Percentiles rank a stretch among this genome's conserved stretches.
These are phyloP conservation scores for Primulina eburnea DNA, from an alignment of 257 asterid species.

Conservation along the genomic window DNA sequence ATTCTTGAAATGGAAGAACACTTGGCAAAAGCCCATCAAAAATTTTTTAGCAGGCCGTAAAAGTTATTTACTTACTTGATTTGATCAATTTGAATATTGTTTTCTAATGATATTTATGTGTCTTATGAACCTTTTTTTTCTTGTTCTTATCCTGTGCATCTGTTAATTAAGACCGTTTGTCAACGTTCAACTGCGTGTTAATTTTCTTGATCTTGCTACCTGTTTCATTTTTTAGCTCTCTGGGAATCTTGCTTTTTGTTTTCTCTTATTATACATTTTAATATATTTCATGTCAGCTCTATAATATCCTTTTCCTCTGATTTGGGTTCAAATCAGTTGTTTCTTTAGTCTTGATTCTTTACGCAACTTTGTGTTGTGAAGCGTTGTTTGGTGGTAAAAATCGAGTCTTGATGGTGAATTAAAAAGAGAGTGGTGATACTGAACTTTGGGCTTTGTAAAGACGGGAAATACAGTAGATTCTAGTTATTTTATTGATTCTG, in stretches of 20 bases:
- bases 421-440: neutral
- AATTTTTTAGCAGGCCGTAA: neutral
- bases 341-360: neutral
- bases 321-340: neutral
- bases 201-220: neutral
- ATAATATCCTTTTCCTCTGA: neutral
- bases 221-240: neutral
- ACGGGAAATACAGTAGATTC: too few relatives aligned
- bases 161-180: neutral
- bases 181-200: neutral
- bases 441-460: neutral
- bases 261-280: neutral
- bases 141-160: neutral
- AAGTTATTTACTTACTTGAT: too few relatives aligned
- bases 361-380: neutral
- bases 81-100: neutral
- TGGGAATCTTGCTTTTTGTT: neutral
- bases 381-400: neutral
- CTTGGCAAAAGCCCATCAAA: neutral
- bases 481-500: constrained; percentile 30
- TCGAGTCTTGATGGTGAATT: neutral
- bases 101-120: too few relatives aligned
- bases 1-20: too few relatives aligned
- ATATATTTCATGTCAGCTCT: neutral
- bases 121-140: neutral